Evolutionary conservation across 2,329 filamentous ascomycete species (phyloP), one percentile per base, ranked within the genome.

Genomic region (Monilinia vaccinii-corymbosi): DNA sequence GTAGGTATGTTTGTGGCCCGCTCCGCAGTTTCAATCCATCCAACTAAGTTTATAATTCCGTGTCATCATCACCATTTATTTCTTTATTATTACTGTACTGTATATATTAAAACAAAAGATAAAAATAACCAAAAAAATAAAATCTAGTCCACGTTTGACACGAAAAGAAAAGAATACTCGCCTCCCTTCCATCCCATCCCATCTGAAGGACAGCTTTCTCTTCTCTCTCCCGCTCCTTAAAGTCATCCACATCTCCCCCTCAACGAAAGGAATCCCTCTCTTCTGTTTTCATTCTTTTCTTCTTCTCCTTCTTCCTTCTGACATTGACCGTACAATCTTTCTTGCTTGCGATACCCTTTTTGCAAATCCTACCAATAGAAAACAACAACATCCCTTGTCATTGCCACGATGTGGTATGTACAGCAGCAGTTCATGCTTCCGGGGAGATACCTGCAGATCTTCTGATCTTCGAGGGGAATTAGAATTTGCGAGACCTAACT

Each of bases 391-490:
- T 48, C 23, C 28, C 32, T 32, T 10, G 36, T 23, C 8, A 44
- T 21, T 56, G 34, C 61, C 62, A 62, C 61, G 48, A 70, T 69
- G 68, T 70, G 68, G 68, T 69, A 64, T 45, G 68, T 66, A 58
- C 18, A 16, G 5, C 28, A 16, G 5, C 28, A 23, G 14, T n/a
- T n/a, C n/a, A 21, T 48, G 4, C 42, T 18, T 25, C 10, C 18
- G 48, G 40, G 52, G 40, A 44, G 13, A 44, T 23, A 8, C 25
- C 8, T 44, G 28, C 38, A 23, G 10, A 23, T 31, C 28, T 44
- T 23, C 38, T 18, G 10, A 23, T 31, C 28, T 44, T 23, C 38
- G 4, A 34, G n/a, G 8, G 13, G 55, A 64, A 61, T 62, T 40
- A 38, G 23, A 42, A 62, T 23, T 49, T 28, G n/a, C 10, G 31